Conservation (phyloP, 1,139 yeast genomes). For the Yamadazyma spencermartinsiae region DNA sequence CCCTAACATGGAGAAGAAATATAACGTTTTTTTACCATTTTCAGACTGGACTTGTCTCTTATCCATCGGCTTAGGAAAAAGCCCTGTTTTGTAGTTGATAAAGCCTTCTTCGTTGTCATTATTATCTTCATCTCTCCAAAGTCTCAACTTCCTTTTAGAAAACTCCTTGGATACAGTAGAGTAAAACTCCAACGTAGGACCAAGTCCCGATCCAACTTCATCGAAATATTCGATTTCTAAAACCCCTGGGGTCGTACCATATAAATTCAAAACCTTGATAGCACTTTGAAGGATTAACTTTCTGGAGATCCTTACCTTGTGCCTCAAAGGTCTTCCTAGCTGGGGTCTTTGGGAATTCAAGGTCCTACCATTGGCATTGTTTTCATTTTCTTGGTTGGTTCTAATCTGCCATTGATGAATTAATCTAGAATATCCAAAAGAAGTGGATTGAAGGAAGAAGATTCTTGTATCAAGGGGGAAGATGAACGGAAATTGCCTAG, state of each 20-base stretch:
- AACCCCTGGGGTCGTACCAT: slow-evolving; percentile 78
- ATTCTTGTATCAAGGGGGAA: slow-evolving; percentile 84
- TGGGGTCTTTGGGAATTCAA: slow-evolving; percentile 33
- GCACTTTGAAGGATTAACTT: slow-evolving; percentile 75
- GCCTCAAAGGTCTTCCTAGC: slow-evolving; percentile 77
- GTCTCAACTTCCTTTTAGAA: slow-evolving; percentile 49
- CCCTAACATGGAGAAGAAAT: slow-evolving; percentile 69
- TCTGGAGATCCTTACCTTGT: slow-evolving; percentile 78
- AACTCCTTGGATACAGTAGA: slow-evolving; percentile 76
- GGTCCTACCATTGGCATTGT: slow-evolving; percentile 12
- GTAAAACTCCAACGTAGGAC: slow-evolving; percentile 94
- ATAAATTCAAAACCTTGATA: slow-evolving; percentile 69
- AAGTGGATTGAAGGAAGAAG: slow-evolving; percentile 79
- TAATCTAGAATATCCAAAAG: slow-evolving; percentile 87
- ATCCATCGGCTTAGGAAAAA: slow-evolving; percentile 73
- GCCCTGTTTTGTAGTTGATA: slow-evolving; percentile 48
- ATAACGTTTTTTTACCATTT: slow-evolving; percentile 46
- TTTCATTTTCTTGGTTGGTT: slow-evolving; percentile 44
- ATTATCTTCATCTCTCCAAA: slow-evolving; percentile 66
- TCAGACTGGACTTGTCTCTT: slow-evolving; percentile 26
- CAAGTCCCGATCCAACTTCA: slow-evolving; percentile 95
- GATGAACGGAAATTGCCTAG: slow-evolving; percentile 74
- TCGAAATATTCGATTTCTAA: slow-evolving; percentile 86
- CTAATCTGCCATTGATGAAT: slow-evolving; percentile 75
- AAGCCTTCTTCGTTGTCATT: slow-evolving; percentile 33